Percentiles rank a stretch among this genome's conserved stretches.
Conservation (phyloP, 2,329 filamentous ascomycete species). For the Cadophora malorum region DNA sequence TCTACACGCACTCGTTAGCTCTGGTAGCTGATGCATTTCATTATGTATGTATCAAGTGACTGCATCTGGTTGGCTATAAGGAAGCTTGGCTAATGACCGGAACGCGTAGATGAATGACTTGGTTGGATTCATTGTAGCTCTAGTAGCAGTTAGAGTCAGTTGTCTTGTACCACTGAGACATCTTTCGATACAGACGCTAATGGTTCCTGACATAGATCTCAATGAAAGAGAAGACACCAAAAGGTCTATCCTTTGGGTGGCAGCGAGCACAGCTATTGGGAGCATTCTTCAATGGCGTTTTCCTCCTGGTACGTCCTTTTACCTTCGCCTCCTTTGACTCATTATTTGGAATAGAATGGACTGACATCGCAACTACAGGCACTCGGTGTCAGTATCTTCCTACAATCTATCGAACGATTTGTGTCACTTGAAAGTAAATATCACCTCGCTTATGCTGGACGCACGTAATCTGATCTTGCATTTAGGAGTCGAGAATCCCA, state of each 20-base stretch:
- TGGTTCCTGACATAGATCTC: slow-evolving; percentile 55
- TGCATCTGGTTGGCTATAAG: neutral
- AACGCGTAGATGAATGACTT: slow-evolving; percentile 68
- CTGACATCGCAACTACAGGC: slow-evolving; percentile 39
- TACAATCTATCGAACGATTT: slow-evolving; percentile 77
- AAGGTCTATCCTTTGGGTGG: slow-evolving; percentile 75
- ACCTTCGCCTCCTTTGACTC: neutral
- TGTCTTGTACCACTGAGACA: slow-evolving; percentile 10
- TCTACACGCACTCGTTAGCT: slow-evolving; percentile 73
- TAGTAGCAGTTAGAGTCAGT: slow-evolving; percentile 66
- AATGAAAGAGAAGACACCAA: slow-evolving; percentile 61
- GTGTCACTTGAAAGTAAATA: slow-evolving; percentile 59
- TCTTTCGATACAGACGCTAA: neutral
- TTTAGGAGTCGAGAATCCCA: slow-evolving; percentile 67
- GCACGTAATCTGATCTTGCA: neutral
- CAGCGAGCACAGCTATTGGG: slow-evolving; percentile 75
- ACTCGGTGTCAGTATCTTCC: slow-evolving; percentile 72
- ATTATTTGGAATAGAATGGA: neutral
- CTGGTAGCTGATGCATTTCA: slow-evolving; percentile 81
- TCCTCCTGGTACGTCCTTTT: slow-evolving; percentile 62
- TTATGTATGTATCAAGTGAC: slow-evolving; percentile 58
- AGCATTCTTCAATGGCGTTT: slow-evolving; percentile 82
- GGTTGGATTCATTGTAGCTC: slow-evolving; percentile 70
- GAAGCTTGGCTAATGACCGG: slow-evolving; percentile 1
- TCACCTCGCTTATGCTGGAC: too few species aligned